These are phyloP conservation scores for Xenosphaeropsis pyriputrescens DNA, from an alignment of 2,329 filamentous ascomycete genomes.

Conservation along the genomic window DNA sequence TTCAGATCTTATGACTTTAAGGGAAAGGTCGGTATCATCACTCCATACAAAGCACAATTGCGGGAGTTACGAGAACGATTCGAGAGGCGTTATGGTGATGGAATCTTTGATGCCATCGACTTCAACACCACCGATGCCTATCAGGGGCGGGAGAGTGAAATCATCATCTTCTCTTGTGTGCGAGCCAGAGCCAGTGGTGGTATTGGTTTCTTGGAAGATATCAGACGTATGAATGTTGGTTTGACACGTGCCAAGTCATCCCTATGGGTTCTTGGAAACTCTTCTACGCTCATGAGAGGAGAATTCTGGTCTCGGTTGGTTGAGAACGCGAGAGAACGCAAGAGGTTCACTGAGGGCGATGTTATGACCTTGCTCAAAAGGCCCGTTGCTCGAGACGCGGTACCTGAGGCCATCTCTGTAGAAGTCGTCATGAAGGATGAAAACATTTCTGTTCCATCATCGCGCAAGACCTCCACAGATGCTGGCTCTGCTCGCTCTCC, in stretches of 20 bases:
- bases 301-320: conserved; percentile 86
- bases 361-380: conserved; percentile 36
- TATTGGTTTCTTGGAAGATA: conserved; percentile 96
- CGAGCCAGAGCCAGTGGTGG: conserved; percentile 83
- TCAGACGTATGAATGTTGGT: conserved; percentile 98
- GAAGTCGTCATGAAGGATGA: too few species aligned
- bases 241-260: conserved; percentile 93
- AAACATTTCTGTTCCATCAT: too few species aligned
- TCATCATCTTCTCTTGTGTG: conserved; percentile 98
- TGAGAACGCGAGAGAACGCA: conserved; percentile 59
- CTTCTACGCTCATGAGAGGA: conserved; percentile 70
- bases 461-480: too few species aligned
- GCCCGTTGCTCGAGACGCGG: conserved; percentile 15
- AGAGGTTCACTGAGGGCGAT: conserved; percentile 62
- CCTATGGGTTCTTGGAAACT: conserved; percentile 91
- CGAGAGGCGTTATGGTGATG: conserved; percentile 53
- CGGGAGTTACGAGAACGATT: conserved; percentile 68
- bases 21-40: conserved; percentile 90
- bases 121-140: conserved; percentile 99
- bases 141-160: conserved; percentile 89
- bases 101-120: conserved; percentile 67
- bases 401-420: too few species aligned
- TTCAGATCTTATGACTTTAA: conserved; percentile 54
- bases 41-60: conserved; percentile 91
- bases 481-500: too few species aligned